Evolutionary conservation across 306 rosid genomes (phyloP), one percentile per base, ranked within the genome.

Genomic region (Prosopis cineraria): DNA sequence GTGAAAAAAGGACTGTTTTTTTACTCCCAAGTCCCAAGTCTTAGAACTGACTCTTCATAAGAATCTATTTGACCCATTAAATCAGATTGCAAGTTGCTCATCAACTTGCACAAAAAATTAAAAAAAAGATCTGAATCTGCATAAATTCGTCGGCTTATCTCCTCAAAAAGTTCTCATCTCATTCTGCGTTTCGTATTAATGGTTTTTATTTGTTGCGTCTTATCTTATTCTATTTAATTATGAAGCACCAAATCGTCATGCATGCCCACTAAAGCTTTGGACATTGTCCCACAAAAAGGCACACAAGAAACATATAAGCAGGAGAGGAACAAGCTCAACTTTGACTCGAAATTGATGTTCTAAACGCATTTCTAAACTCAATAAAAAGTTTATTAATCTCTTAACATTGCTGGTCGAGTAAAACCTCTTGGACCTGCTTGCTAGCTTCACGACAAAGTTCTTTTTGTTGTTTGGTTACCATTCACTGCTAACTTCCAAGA

Each of bases 61-160:
- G 76, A 79, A 77, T 85, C 68, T 70, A 27, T 77, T 84, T 70
- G 82, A 77, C 85, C 81, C 81, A 84, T 87, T 79, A 77, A 81
- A 83, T 81, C 74, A 55, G 81, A 40, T 53, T 19, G 83, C 91
- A 88, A 87, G 78, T 86, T 86, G 88, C 58, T 44, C 10, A 58
- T 74, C 92, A 83, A 88, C 64, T 87, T 84, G 91, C 83, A 74
- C 75, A 56, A 58, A 58, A 82, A n/a, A n/a, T n/a, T n/a, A n/a
- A n/a, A 82, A 58, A 68, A 75, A 82, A 84, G 55, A 80, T 65
- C 75, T 40, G 76, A 81, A 70, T 79, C 79, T 72, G 89, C 84
- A 79, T 79, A 80, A 82, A 79, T 89, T 81, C 91, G 67, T 67
- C 81, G 69, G 48, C 76, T 80, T 72, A 76, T 81, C 85, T 66